phyloP scores from a whole-genome alignment of 1,139 yeast species.

The Blastobotrys persicus region DNA sequence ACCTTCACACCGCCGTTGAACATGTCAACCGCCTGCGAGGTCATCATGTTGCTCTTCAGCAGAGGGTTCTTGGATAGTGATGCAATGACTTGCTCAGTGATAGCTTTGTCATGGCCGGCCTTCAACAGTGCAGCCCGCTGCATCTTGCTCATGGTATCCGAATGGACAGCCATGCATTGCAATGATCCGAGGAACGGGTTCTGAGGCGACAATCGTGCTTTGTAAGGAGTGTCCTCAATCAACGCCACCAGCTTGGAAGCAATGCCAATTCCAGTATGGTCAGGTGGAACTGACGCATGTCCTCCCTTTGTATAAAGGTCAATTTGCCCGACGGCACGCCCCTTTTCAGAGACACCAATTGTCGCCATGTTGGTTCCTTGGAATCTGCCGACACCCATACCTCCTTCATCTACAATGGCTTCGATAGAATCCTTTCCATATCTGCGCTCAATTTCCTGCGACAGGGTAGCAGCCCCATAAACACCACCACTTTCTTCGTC shows the following conservation, averaged over 20 bases:
- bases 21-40: slow-evolving; percentile 69
- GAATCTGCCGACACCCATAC: slow-evolving; percentile 42
- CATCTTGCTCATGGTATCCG: slow-evolving; percentile 19
- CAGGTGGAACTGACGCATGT: slow-evolving; percentile 69
- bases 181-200: slow-evolving; percentile 51
- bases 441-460: slow-evolving; percentile 45
- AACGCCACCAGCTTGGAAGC: slow-evolving; percentile 51
- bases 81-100: slow-evolving; percentile 25
- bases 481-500: slow-evolving; percentile 65
- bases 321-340: slow-evolving; percentile 53
- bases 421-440: slow-evolving; percentile 58
- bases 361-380: slow-evolving; percentile 52
- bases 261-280: slow-evolving; percentile 70
- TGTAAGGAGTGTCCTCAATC: slow-evolving; percentile 52
- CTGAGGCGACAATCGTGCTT: slow-evolving; percentile 44
- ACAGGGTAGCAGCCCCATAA: slow-evolving; percentile 53
- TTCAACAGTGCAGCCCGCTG: slow-evolving; percentile 23
- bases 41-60: slow-evolving; percentile 46
- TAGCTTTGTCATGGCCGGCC: slow-evolving; percentile 21
- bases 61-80: slow-evolving; percentile 16
- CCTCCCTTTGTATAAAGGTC: slow-evolving; percentile 65
- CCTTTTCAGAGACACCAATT: slow-evolving; percentile 69
- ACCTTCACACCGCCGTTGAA: slow-evolving; percentile 67
- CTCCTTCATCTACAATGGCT: slow-evolving; percentile 62
- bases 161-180: slow-evolving; percentile 37